Evolutionary conservation across 2,329 filamentous ascomycete species (phyloP), one percentile per base, ranked within the genome.

Genomic region (Mariannaea sp.): DNA sequence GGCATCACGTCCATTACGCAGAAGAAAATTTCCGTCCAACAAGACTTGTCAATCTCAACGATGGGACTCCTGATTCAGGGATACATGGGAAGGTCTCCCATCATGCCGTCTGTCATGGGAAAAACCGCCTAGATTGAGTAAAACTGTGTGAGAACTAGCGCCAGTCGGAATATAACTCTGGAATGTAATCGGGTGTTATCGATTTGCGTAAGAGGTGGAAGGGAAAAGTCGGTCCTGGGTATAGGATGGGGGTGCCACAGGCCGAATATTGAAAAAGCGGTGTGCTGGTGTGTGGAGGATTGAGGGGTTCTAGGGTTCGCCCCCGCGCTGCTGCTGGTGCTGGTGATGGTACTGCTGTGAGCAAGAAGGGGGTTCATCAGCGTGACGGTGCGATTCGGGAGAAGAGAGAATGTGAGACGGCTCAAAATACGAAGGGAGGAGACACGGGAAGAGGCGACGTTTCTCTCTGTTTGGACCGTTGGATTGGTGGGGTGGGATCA

Each of bases 241-340:
- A n/a, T n/a, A n/a, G 38, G 36, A 47, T 41, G 41, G 41, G 49
- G 50, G 38, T 40, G 44, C 39, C 27, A 53, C 52, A 43, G 50
- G 53, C n/a, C 49, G 39, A 57, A 22, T 45, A 46, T 53, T 20
- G 41, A 59, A 65, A 66, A 44, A 65, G 63, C 63, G 63, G 63
- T 65, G 63, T 53, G 30, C 49, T 56, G 58, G 57, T 60, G 38
- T 43, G 24, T n/a, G 44, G 44, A 40, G 42, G 32, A 51, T 50
- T 55, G 62, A 61, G 62, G 55, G 48, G 44, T 56, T 55, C 38
- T 36, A 53, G 39, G 47, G 52, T 27, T 59, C 46, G 50, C 49
- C 61, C 54, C 50, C 49, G 50, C 35, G 39, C 32, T 40, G 20
- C 30, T 36, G 38, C 45, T n/a, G n/a, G n/a, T n/a, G n/a, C n/a